Conservation (phyloP, 2,329 filamentous ascomycete genomes). For the Ceratocystis harringtonii region DNA sequence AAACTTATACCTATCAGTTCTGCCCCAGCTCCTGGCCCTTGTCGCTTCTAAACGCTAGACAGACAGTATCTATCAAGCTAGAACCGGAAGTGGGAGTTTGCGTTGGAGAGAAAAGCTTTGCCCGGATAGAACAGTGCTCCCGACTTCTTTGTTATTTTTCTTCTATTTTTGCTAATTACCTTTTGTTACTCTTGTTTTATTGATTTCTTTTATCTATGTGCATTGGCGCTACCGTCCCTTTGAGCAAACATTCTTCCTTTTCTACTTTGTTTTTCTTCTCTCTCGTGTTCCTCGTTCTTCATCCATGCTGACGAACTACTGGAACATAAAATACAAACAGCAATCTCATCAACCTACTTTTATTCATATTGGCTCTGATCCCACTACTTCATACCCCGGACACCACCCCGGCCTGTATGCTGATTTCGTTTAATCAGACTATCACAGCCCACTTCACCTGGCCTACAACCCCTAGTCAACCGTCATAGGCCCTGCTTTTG, state of each 20-base stretch:
- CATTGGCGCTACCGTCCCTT: too few species aligned
- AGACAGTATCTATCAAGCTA: background rate
- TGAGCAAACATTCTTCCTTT: background rate
- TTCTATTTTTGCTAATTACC: background rate
- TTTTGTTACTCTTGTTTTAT: background rate
- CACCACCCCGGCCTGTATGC: background rate
- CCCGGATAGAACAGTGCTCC: background rate
- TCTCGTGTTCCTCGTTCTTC: background rate
- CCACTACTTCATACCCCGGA: background rate
- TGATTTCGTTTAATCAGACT: constrained; percentile 1
- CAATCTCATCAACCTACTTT: background rate
- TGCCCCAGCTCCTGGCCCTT: background rate
- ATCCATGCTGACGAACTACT: background rate
- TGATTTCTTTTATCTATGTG: background rate
- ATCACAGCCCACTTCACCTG: background rate
- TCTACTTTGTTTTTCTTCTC: background rate
- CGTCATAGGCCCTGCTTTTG: background rate
- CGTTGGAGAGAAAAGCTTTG: background rate
- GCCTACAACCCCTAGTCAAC: background rate
- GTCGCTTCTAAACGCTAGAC: background rate
- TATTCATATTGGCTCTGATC: background rate
- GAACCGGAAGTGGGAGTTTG: constrained; percentile 4
- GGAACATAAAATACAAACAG: background rate
- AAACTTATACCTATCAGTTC: background rate
- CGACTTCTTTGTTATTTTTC: background rate